Percentiles rank a stretch among this genome's conserved stretches.
Conservation (phyloP, 208 protist species). For the Novymonas esmeraldas region DNA sequence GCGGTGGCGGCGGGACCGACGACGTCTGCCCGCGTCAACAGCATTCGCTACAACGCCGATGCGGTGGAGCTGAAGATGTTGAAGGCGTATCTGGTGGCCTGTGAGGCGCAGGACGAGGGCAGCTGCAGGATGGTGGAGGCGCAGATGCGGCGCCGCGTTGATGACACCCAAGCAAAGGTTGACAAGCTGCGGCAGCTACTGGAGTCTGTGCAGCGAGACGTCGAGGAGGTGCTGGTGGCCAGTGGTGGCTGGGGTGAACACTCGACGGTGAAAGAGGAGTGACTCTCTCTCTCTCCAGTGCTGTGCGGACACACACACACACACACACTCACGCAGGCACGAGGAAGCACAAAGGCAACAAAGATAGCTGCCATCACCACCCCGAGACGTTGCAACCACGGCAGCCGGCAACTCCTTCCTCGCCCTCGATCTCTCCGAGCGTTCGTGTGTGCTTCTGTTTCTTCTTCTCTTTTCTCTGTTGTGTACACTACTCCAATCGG, state of each 20-base stretch:
- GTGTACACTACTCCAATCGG: conserved; percentile 9
- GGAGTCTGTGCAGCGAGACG: conserved; percentile 45
- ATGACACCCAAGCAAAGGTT: conserved; percentile 21
- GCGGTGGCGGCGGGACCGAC: conserved; percentile 36
- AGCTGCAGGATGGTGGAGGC: conserved; percentile 33
- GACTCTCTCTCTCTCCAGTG: too few species aligned
- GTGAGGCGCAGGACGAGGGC: conserved; percentile 32
- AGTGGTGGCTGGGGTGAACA: conserved; percentile 15
- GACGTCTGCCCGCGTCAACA: conserved; percentile 56
- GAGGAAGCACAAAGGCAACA: too few species aligned
- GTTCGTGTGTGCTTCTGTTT: too few species aligned
- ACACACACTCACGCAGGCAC: too few species aligned
- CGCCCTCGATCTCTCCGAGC: too few species aligned
- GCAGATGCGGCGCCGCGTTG: conserved; percentile 42
- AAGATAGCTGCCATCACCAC: too few species aligned
- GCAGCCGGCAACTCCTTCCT: too few species aligned
- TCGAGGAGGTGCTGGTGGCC: conserved; percentile 37
- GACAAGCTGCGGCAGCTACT: conserved; percentile 45
- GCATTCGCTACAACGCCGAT: conserved; percentile 44
- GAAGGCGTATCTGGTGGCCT: conserved; percentile 42
- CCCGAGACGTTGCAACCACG: too few species aligned
- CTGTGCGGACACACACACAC: too few species aligned
- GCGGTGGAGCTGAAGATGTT: conserved; percentile 51
- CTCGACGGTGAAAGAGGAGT: neutral
- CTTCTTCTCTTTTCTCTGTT: conserved; percentile 17